Evolutionary conservation across 805 yeast genomes (phyloP).

Genomic region (Lipomyces yamanashiensis): DNA sequence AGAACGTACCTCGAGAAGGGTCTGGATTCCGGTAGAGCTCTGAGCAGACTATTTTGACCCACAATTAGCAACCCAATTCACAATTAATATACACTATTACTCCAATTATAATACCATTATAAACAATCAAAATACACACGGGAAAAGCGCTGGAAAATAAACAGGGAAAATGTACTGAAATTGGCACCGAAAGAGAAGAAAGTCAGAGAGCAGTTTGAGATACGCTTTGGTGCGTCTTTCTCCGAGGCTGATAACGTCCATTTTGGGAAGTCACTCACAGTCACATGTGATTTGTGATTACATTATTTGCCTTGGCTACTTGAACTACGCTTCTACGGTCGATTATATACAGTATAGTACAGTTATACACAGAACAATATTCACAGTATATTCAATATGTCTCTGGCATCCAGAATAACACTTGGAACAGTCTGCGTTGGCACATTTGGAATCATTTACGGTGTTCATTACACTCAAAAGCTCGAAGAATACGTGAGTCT

Average conservation of each 20-base stretch:
- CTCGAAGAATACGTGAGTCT: constrained; percentile 33
- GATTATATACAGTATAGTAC: neutral
- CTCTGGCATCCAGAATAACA: constrained; percentile 36
- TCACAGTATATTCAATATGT: constrained; percentile 17
- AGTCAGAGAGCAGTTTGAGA: constrained; percentile 1
- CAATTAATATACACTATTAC: neutral
- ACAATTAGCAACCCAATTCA: constrained; percentile 2
- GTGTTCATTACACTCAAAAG: constrained; percentile 38
- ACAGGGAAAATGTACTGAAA: neutral
- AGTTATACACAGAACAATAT: no score
- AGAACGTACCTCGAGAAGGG: constrained; percentile 59
- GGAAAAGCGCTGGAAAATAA: neutral
- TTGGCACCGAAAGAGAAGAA: neutral
- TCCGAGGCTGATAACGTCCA: constrained; percentile 14
- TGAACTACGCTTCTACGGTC: neutral
- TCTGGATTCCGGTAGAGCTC: constrained; percentile 65
- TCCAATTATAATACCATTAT: neutral
- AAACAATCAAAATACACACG: neutral
- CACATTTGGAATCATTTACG: constrained; percentile 31
- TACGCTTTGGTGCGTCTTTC: constrained; percentile 12
- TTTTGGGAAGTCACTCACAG: constrained; percentile 6
- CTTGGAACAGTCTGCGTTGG: constrained; percentile 20
- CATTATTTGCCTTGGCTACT: neutral
- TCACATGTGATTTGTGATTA: constrained; percentile 7
- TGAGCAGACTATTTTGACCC: constrained; percentile 48